Base-by-base conservation (phyloP, 805 yeast species). In the Candida ortonii region DNA sequence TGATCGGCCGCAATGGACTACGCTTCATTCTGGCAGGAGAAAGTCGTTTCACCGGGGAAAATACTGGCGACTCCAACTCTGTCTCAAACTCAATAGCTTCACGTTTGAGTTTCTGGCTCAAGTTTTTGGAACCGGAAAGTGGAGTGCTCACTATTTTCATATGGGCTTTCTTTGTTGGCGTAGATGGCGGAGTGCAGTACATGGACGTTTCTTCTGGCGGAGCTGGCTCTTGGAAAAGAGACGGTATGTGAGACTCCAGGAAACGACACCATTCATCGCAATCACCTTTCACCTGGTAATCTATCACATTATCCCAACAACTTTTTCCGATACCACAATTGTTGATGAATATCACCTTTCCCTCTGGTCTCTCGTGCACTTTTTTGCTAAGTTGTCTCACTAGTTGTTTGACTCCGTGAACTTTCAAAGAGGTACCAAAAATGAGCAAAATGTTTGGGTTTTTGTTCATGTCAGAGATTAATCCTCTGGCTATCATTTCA, bases 401-500 rank as follows among this genome's bases (percentile, higher is more conserved):
- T 14, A 90, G 65, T 45, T 74, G 76, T 52, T 79, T 83, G 29
- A 93, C 89, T 1, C 98, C 98, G 46, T 81, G 84, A 9, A 90
- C 97, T 61, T 80, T 84, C 25, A 93, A 66, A 4, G 96, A 86
- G 0, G 98, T 93, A 0, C 98, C 98, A 73, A 86, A 80, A 8
- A 90, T 83, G n/a, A 90, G 61, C 30, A 93, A 68, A 41, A 85
- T 55, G 52, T 88, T 95, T 0, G 97, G 95, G 39, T 65, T 70
- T 26, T 73, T 64, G 40, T 65, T 68, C 38, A 86, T 52, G 61
- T 90, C 97, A 14, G 71, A 66, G 31, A 66, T 70, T 24, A 85
- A 61, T 6, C 88, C 87, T 29, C 69, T 70, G 2, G 94, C 83
- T 25, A 90, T 77, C n/a, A 68, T 62, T 41, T 86, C 96, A 5